Evolutionary conservation across 192 early-diverging fungal species (phyloP), one percentile per base, ranked within the genome.

Genomic region (Rhizoclosmatium globosum): DNA sequence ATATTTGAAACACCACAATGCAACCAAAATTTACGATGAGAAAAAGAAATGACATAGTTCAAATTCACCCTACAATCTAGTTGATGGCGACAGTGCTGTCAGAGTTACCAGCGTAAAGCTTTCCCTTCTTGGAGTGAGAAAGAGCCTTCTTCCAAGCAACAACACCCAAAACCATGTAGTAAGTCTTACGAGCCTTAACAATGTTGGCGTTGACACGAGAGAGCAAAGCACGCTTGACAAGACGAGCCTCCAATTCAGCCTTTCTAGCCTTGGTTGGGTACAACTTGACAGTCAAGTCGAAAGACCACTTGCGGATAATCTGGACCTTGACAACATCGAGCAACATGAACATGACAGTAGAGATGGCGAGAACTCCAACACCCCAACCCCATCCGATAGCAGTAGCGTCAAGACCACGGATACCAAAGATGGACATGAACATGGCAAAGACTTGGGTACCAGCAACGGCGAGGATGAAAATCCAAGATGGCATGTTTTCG

Each of bases 401-500:
- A 21, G 42, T 74, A 48, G 79, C 84, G 9, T 84, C 72, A 19
- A 87, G 53, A 45, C 21, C 67, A 9, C 31, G 23, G 57, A 87
- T 70, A 62, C 86, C 95, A 76, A 92, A 94, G 72, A 94, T 91
- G 47, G 93, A 92, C 85, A 97, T 95, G 70, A 97, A 91, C 91
- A 95, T 91, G 77, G 95, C 95, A 84, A 98, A 88, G 44, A 98
- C 87, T 85, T 98, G 95, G 15, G 95, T 98, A 17, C 92, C 95
- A 66, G 93, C 83, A 68, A 98, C 92, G 59, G 92, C 94, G 19
- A 90, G 82, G 11, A 93, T 89, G 82, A 98, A 98, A 31, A 91
- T 87, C 79, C 86, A 87, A 61, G 90, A 91, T 4, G 96, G 96
- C 81, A 90, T 85, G 77, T 93, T 93, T 81, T 94, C 90, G 93